Evolutionary conservation across 192 early-diverging fungal genomes (phyloP).

Genomic region (Umbelopsis sp.): DNA sequence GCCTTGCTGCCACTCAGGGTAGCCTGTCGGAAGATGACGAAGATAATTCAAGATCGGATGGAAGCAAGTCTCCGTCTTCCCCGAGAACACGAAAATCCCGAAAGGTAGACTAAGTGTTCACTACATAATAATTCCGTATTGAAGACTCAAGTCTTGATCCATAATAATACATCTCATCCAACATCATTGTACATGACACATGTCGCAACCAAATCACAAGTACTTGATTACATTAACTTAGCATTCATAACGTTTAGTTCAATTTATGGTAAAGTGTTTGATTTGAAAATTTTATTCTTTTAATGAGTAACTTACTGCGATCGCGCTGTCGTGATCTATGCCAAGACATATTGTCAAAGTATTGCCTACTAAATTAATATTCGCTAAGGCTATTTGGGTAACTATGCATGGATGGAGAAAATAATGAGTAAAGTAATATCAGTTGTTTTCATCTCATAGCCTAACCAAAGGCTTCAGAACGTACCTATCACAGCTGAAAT

Average conservation of each 20-base stretch:
- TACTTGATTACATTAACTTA: neutral
- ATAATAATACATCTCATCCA: neutral
- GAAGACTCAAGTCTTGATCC: neutral
- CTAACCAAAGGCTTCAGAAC: neutral
- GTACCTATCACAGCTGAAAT: conserved; percentile 18
- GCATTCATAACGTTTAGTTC: neutral
- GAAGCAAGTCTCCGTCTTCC: neutral
- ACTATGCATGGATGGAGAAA: too few relatives aligned
- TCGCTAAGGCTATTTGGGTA: too few relatives aligned
- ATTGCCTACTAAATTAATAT: too few relatives aligned
- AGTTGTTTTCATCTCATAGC: neutral
- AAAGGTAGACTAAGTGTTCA: neutral
- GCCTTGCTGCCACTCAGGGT: neutral
- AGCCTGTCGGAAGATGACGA: neutral
- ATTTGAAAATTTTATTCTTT: too few relatives aligned
- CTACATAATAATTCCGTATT: neutral
- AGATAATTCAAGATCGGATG: neutral
- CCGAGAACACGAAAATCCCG: conserved; percentile 6
- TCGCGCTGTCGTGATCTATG: too few relatives aligned
- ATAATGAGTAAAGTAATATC: too few relatives aligned
- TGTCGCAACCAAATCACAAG: neutral
- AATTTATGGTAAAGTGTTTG: too few relatives aligned
- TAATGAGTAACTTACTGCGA: too few relatives aligned
- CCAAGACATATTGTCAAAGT: too few relatives aligned
- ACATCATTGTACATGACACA: neutral